Evolutionary conservation across 768 basidiomycete genomes (phyloP).

Genomic region (Pseudohyphozyma bogoriensis): DNA sequence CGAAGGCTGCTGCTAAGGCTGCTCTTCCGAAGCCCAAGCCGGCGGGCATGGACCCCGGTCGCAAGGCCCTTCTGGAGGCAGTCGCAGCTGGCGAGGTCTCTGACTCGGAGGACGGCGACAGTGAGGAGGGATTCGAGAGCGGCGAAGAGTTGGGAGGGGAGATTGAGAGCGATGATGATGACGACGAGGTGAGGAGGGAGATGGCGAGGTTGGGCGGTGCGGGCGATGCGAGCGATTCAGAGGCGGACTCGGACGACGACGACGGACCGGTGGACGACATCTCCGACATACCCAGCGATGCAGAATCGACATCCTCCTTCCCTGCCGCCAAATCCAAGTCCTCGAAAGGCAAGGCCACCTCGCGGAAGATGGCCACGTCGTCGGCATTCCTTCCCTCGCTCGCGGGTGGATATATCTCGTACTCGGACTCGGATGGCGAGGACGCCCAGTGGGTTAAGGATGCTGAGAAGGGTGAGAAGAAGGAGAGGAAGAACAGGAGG

Average conservation of each 20-base stretch:
- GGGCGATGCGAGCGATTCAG: constrained; percentile 2
- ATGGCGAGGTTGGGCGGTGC: constrained; percentile 11
- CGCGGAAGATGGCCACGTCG: constrained; percentile 41
- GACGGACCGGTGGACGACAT: constrained; percentile 1
- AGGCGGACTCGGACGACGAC: constrained; percentile 19
- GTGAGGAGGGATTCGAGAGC: constrained; percentile 12
- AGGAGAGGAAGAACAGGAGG: constrained; percentile 69
- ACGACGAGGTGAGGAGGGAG: constrained; percentile 17
- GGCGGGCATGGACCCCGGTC: background rate
- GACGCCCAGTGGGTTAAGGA: constrained; percentile 62
- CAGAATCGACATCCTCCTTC: constrained; percentile 15
- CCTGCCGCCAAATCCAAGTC: background rate
- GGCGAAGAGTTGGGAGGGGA: constrained; percentile 1
- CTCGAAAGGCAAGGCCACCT: background rate
- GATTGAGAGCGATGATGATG: constrained; percentile 12
- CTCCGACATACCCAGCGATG: background rate
- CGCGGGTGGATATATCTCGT: constrained; percentile 70
- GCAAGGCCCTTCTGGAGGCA: background rate
- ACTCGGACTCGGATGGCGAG: constrained; percentile 59
- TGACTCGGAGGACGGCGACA: constrained; percentile 8
- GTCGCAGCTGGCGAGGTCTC: background rate
- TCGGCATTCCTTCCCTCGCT: constrained; percentile 77
- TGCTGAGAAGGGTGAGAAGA: constrained; percentile 45
- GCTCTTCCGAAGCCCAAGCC: background rate
- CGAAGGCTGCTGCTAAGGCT: constrained; percentile 2